Conservation (phyloP, 257 asterid genomes). For the Anisodus tanguticus region DNA sequence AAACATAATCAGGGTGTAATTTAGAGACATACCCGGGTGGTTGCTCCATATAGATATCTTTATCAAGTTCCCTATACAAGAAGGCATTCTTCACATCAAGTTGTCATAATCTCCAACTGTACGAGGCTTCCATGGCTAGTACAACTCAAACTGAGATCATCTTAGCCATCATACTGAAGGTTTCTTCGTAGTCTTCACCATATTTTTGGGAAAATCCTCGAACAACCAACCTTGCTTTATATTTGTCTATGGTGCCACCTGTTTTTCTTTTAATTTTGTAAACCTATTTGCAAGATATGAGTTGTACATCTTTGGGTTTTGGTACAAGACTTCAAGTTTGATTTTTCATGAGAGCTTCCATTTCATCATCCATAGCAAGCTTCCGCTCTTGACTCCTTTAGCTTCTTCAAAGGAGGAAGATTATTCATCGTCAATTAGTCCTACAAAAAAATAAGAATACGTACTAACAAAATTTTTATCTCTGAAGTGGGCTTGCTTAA, state of each 20-base stretch:
- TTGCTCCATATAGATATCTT: neutral
- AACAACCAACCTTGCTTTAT: constrained; percentile 27
- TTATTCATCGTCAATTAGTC: neutral
- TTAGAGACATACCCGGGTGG: neutral
- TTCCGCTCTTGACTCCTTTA: neutral
- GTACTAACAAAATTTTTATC: no score
- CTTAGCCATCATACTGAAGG: constrained; percentile 28
- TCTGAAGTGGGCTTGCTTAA: no score
- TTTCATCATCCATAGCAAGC: neutral
- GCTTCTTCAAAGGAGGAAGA: neutral
- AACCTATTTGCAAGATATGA: neutral
- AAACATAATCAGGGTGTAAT: neutral
- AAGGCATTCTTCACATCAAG: neutral
- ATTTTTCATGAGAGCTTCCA: neutral
- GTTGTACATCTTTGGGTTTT: neutral
- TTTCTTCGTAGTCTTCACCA: constrained; percentile 32
- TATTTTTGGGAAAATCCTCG: constrained; percentile 31
- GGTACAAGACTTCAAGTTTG: neutral
- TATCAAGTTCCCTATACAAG: neutral
- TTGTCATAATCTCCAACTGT: neutral
- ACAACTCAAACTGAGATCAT: neutral
- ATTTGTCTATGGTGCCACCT: neutral
- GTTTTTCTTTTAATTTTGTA: no score
- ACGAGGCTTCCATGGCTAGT: neutral
- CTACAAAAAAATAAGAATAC: neutral